Evolutionary conservation across 1,284 basidiomycete species (phyloP).

Genomic region (Sporisorium reilianum): DNA sequence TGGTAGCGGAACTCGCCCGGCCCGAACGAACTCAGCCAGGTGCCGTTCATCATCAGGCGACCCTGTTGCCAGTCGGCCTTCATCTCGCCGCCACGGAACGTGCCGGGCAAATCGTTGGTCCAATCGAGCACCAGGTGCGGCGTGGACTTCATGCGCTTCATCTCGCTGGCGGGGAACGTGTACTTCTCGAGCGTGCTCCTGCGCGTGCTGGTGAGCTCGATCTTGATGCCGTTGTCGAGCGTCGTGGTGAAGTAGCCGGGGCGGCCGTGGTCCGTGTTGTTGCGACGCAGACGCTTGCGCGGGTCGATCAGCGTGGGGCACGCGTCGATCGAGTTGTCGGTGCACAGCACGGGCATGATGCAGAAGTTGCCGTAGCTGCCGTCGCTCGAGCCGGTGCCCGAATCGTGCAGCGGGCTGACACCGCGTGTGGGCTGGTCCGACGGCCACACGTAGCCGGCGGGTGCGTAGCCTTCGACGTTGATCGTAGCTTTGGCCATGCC

Average conservation of each 20-base stretch:
- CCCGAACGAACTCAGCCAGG: slow-evolving; percentile 54
- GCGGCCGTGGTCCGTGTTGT: slow-evolving; percentile 43
- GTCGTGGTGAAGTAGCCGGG: slow-evolving; percentile 62
- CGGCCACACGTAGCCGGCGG: slow-evolving; percentile 55
- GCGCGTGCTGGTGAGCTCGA: slow-evolving; percentile 57
- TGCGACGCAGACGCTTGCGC: slow-evolving; percentile 41
- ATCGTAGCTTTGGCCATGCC: slow-evolving; percentile 61
- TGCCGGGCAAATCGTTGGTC: slow-evolving; percentile 62
- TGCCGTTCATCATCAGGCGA: slow-evolving; percentile 54
- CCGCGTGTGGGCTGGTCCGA: slow-evolving; percentile 52
- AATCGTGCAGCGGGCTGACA: slow-evolving; percentile 57
- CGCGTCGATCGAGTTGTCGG: slow-evolving; percentile 37
- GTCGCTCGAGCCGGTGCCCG: slow-evolving; percentile 58
- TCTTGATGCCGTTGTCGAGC: slow-evolving; percentile 58
- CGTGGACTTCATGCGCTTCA: slow-evolving; percentile 27
- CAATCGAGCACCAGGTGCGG: slow-evolving; percentile 60
- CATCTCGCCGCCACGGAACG: slow-evolving; percentile 51
- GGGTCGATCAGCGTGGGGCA: slow-evolving; percentile 59
- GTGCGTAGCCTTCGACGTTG: slow-evolving; percentile 59
- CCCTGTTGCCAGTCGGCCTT: slow-evolving; percentile 46
- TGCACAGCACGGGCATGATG: slow-evolving; percentile 60
- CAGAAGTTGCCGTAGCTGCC: slow-evolving; percentile 62
- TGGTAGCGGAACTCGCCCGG: slow-evolving; percentile 43
- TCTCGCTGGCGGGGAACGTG: slow-evolving; percentile 45
- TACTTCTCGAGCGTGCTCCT: slow-evolving; percentile 58